These are phyloP conservation scores for Suillus alpinus DNA, from an alignment of 768 basidiomycete genomes.

Conservation along the genomic window DNA sequence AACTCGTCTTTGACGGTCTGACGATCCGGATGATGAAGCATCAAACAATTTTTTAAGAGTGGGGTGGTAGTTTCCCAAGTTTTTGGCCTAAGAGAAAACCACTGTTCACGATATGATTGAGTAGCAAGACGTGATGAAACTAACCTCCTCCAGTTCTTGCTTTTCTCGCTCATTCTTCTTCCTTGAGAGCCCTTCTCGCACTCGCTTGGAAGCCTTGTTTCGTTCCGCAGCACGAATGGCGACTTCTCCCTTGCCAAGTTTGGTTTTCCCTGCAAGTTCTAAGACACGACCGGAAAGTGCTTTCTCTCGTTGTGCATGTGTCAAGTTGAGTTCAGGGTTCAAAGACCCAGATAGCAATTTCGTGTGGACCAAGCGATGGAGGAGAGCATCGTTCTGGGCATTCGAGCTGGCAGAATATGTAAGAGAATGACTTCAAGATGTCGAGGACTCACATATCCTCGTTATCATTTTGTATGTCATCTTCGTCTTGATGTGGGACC, in stretches of 20 bases:
- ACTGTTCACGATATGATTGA: slow-evolving; percentile 6
- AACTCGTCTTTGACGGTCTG: slow-evolving; percentile 44
- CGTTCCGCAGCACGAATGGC: slow-evolving; percentile 58
- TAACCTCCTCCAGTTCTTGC: slow-evolving; percentile 67
- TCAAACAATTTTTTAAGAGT: slow-evolving; percentile 68
- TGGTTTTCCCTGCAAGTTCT: slow-evolving; percentile 65
- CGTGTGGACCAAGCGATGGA: slow-evolving; percentile 80
- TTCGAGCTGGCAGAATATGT: slow-evolving; percentile 52
- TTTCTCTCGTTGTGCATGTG: slow-evolving; percentile 66
- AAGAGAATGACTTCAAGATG: background rate
- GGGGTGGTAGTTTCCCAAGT: slow-evolving; percentile 83
- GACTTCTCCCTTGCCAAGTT: slow-evolving; percentile 74
- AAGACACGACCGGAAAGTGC: slow-evolving; percentile 76
- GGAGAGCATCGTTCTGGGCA: slow-evolving; percentile 70
- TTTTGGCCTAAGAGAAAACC: slow-evolving; percentile 59
- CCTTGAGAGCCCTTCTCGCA: slow-evolving; percentile 64
- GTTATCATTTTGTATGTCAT: background rate
- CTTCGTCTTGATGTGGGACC: slow-evolving; percentile 10
- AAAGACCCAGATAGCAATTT: slow-evolving; percentile 73
- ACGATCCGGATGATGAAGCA: slow-evolving; percentile 22
- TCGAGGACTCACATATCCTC: background rate
- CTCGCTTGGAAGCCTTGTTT: slow-evolving; percentile 66
- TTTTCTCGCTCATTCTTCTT: slow-evolving; percentile 59
- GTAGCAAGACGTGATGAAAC: background rate
- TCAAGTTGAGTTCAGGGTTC: slow-evolving; percentile 56